These are phyloP conservation scores for Venturia nashicola DNA, from an alignment of 2,329 filamentous ascomycete genomes.

Conservation along the genomic window DNA sequence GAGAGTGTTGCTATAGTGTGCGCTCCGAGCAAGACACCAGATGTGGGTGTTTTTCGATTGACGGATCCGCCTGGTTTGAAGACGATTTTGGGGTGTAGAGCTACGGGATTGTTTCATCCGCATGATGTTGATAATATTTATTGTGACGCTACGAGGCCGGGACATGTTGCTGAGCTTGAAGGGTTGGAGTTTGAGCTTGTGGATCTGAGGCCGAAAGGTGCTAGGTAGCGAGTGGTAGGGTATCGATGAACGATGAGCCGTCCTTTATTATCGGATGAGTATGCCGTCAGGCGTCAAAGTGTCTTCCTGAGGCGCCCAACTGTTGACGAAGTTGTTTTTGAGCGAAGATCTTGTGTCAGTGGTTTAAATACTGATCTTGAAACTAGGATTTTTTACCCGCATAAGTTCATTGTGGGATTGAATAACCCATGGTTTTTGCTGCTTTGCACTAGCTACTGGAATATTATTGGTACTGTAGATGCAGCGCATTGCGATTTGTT, in stretches of 20 bases:
- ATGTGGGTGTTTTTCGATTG: constrained; percentile 58
- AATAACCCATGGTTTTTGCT: no score
- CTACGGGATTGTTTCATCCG: constrained; percentile 74
- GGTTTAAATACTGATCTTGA: no score
- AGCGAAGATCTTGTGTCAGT: no score
- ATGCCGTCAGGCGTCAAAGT: no score
- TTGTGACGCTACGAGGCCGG: constrained; percentile 51
- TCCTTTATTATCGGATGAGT: no score
- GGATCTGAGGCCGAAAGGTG: constrained; percentile 38
- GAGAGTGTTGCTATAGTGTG: constrained; percentile 97
- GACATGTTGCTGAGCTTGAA: constrained; percentile 46
- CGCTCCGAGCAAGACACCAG: constrained; percentile 54
- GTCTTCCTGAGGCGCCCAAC: no score
- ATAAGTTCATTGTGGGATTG: no score
- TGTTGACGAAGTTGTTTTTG: no score
- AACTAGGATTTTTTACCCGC: no score
- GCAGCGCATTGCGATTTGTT: no score
- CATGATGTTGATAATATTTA: constrained; percentile 62
- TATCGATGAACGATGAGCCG: not conserved
- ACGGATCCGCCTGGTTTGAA: constrained; percentile 87
- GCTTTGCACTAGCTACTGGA: no score
- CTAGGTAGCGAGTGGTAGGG: not conserved
- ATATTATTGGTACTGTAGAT: no score
- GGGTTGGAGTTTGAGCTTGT: constrained; percentile 51
- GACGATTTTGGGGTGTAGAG: constrained; percentile 67